Conservation (phyloP, 164 flowering plant species). For the Dillenia turbinata region DNA sequence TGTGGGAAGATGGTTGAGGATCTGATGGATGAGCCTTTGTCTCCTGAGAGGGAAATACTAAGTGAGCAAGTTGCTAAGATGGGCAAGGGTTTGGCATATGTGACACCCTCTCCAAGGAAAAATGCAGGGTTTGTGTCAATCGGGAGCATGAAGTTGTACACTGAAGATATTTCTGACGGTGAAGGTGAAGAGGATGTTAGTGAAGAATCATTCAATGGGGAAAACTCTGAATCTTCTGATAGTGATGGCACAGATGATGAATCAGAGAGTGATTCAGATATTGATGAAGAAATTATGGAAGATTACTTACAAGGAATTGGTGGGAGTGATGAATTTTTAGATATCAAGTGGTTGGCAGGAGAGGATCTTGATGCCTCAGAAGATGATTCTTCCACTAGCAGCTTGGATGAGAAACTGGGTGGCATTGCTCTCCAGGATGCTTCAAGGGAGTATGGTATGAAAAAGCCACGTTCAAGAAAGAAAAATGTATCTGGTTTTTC, state of each 20-base stretch:
- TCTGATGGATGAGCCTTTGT: slow-evolving; percentile 4
- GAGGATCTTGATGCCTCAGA: slow-evolving; percentile 32
- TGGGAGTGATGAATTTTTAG: slow-evolving; percentile 42
- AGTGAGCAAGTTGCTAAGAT: slow-evolving; percentile 5
- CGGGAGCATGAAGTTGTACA: slow-evolving; percentile 72
- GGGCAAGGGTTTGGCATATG: slow-evolving; percentile 15
- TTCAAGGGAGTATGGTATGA: slow-evolving; percentile 68
- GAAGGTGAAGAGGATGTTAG: slow-evolving; percentile 48
- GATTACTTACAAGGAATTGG: slow-evolving; percentile 93
- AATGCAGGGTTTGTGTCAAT: slow-evolving; percentile 76
- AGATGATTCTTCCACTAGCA: slow-evolving; percentile 34
- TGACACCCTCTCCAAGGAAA: slow-evolving; percentile 20
- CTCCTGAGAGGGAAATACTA: slow-evolving; percentile 15
- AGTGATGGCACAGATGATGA: slow-evolving; percentile 22
- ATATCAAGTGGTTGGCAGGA: slow-evolving; percentile 46
- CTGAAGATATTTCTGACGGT: slow-evolving; percentile 60
- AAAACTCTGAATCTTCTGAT: slow-evolving; percentile 27
- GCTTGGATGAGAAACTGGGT: slow-evolving; percentile 52
- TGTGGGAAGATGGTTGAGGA: slow-evolving; percentile 15
- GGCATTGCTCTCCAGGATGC: slow-evolving; percentile 63
- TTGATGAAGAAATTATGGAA: slow-evolving; percentile 75
- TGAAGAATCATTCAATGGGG: slow-evolving; percentile 27
- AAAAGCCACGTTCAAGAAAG: slow-evolving; percentile 33
- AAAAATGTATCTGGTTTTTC: slow-evolving; percentile 11
- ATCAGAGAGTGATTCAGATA: slow-evolving; percentile 51